Conservation (phyloP, 148 eudicot genomes). For the Talinum fruticosum region DNA sequence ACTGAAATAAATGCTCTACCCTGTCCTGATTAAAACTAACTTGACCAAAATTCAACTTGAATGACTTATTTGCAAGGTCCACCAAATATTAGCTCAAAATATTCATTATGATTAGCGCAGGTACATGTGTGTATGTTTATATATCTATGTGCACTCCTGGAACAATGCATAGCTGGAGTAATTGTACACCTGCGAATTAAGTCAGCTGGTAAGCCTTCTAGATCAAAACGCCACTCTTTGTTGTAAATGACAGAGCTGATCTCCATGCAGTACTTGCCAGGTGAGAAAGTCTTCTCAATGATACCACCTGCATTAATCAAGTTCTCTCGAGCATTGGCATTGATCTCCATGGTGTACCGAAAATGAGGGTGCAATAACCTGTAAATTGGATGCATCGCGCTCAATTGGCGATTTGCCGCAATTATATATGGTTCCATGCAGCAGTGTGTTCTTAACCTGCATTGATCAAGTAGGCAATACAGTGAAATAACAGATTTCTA, state of each 20-base stretch:
- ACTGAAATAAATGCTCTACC: no score
- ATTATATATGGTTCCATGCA: constrained; percentile 71
- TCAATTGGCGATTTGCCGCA: constrained; percentile 60
- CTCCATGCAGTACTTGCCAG: constrained; percentile 28
- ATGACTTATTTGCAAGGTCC: no score
- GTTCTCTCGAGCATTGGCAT: constrained; percentile 32
- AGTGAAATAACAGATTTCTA: no score
- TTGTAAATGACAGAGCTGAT: constrained; percentile 57
- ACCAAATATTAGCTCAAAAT: no score
- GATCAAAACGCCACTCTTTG: constrained; percentile 61
- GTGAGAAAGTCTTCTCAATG: constrained; percentile 22
- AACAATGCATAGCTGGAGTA: background rate
- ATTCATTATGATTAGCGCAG: no score
- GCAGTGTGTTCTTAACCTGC: constrained; percentile 51
- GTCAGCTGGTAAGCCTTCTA: constrained; percentile 57
- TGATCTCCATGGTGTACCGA: constrained; percentile 77
- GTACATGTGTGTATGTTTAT: no score
- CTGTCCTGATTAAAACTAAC: no score
- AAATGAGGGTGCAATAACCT: constrained; percentile 68
- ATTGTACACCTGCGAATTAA: constrained; percentile 51
- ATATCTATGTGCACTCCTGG: no score
- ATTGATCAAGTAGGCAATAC: background rate
- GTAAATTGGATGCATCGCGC: constrained; percentile 69
- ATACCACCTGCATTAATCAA: constrained; percentile 27
- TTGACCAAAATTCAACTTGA: no score